Percentiles rank a stretch among this genome's conserved stretches.
These are phyloP conservation scores for Triticum aestivum DNA, from an alignment of 176 grass and related monocot species.

Conservation along the genomic window DNA sequence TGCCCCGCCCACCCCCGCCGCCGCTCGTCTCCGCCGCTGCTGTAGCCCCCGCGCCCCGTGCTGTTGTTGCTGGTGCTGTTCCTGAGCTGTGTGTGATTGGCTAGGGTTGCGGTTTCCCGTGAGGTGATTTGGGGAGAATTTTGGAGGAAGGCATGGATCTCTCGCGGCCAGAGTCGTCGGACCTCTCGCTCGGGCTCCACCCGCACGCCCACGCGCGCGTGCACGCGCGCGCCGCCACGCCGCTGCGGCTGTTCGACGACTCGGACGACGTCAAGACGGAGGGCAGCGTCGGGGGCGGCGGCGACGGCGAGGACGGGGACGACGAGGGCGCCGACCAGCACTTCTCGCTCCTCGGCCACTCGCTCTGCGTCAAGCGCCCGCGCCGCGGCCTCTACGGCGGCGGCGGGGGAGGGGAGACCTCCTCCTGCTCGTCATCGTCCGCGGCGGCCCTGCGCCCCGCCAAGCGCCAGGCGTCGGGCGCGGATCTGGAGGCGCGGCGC, in stretches of 20 bases:
- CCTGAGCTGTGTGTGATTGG: background rate
- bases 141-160: conserved; percentile 57
- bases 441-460: conserved; percentile 36
- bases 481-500: conserved; percentile 64
- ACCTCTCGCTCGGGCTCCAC: conserved; percentile 81
- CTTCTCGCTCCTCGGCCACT: conserved; percentile 73
- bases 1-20: conserved; percentile 1
- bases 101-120: conserved; percentile 32
- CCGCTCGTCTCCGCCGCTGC: background rate
- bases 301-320: background rate
- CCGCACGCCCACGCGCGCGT: conserved; percentile 26
- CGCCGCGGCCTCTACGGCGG: conserved; percentile 39
- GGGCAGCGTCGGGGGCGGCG: conserved; percentile 5
- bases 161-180: conserved; percentile 50
- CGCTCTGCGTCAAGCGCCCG: conserved; percentile 85
- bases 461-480: conserved; percentile 39
- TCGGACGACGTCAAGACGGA: conserved; percentile 41
- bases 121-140: background rate
- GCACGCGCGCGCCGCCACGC: conserved; percentile 23
- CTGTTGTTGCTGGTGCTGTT: background rate
- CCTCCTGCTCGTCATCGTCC: conserved; percentile 67
- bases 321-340: conserved; percentile 48
- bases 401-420: conserved; percentile 24
- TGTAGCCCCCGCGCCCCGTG: background rate
- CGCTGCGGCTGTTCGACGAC: conserved; percentile 47